phyloP scores from a whole-genome alignment of 805 yeast genomes.

The Monosporozyma yasuniensis region DNA sequence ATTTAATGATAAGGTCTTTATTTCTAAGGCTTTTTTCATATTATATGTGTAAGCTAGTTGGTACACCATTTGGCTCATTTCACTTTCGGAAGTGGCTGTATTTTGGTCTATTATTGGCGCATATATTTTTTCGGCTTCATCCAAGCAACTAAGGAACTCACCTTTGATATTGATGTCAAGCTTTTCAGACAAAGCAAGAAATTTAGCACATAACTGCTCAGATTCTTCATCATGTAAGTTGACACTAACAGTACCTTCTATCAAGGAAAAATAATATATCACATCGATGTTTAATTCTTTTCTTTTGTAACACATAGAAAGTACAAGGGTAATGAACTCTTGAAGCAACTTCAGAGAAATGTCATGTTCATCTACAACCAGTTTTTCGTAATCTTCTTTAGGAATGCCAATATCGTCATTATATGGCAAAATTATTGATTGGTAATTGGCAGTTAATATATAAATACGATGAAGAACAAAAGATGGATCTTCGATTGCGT shows the following conservation, averaged over 20 bases:
- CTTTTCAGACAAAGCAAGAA: conserved; percentile 42
- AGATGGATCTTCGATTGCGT: conserved; percentile 25
- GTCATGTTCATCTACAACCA: conserved; percentile 46
- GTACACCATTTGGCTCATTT: conserved; percentile 31
- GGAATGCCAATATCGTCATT: conserved; percentile 11
- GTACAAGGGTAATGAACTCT: conserved; percentile 46
- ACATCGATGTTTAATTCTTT: conserved; percentile 17
- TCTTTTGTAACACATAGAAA: conserved; percentile 34
- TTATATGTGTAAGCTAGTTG: conserved; percentile 32
- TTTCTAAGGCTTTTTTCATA: conserved; percentile 23
- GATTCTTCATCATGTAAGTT: conserved; percentile 1
- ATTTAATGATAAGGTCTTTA: conserved; percentile 24
- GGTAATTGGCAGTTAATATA: conserved; percentile 49
- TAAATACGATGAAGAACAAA: conserved; percentile 53
- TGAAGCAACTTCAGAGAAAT: conserved; percentile 57
- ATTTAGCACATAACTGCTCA: conserved; percentile 27
- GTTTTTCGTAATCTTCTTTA: conserved; percentile 33
- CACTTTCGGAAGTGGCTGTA: conserved; percentile 23
- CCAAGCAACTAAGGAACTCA: conserved; percentile 31
- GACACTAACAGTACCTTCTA: neutral
- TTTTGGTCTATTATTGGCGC: conserved; percentile 17
- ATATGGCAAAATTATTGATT: neutral
- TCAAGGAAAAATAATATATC: conserved; percentile 17
- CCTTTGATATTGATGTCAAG: conserved; percentile 50
- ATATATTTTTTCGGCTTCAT: conserved; percentile 37